A percentile compares a stretch with the other conserved stretches of the same genome.
phyloP scores from a whole-genome alignment of 2,329 filamentous ascomycete species.

The Lachnum nothofagi region DNA sequence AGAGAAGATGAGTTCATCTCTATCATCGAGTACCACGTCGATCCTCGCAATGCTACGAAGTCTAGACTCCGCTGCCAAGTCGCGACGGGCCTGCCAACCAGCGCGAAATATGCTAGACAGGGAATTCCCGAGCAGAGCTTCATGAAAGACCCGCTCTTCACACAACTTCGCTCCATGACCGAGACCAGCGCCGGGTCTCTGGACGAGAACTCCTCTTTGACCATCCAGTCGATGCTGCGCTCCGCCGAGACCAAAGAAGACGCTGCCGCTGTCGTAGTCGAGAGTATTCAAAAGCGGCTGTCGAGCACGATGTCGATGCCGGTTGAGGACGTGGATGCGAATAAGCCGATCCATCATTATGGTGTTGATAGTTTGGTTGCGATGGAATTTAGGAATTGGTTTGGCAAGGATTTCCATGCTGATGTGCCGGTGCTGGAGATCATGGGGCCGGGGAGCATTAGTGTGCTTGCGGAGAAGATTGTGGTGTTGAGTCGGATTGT shows the following conservation, averaged over 20 bases:
- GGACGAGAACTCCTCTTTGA: neutral
- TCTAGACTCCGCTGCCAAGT: neutral
- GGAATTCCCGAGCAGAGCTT: neutral
- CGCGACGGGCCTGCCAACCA: neutral
- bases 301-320: neutral
- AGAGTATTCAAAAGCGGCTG: neutral
- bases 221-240: neutral
- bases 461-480: conserved; percentile 24
- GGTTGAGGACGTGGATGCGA: conserved; percentile 7
- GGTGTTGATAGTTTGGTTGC: conserved; percentile 21
- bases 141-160: neutral
- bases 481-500: conserved; percentile 16
- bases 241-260: neutral
- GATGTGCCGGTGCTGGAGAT: conserved; percentile 26
- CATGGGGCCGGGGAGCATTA: conserved; percentile 22
- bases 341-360: conserved; percentile 16
- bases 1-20: conserved; percentile 15
- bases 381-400: conserved; percentile 19
- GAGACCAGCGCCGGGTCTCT: neutral
- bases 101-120: neutral
- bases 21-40: neutral
- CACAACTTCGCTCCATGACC: neutral
- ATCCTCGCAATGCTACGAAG: neutral
- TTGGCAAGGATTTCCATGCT: conserved; percentile 18
- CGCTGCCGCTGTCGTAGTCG: neutral